A percentile compares a stretch with the other conserved stretches of the same genome.
phyloP scores from a whole-genome alignment of 805 yeast genomes.

The Priceomyces carsonii region DNA sequence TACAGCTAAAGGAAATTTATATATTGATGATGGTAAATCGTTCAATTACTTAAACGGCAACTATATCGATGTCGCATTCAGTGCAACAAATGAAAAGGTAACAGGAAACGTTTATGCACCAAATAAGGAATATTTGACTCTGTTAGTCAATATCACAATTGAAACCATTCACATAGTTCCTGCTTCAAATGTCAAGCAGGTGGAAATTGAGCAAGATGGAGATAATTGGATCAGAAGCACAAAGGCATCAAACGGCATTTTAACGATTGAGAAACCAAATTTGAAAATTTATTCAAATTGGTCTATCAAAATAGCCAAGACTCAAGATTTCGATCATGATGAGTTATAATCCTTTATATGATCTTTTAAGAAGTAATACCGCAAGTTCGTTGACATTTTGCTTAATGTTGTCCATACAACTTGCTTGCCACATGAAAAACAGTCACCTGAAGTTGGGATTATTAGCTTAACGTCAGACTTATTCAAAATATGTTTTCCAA shows the following conservation, averaged over 20 bases:
- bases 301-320: slow-evolving; percentile 33
- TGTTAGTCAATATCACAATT: slow-evolving; percentile 40
- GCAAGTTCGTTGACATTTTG: slow-evolving; percentile 19
- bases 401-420: slow-evolving; percentile 21
- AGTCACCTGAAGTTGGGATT: slow-evolving; percentile 15
- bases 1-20: slow-evolving; percentile 58
- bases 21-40: slow-evolving; percentile 84
- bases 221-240: slow-evolving; percentile 33
- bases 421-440: slow-evolving; percentile 16
- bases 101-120: slow-evolving; percentile 8
- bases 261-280: slow-evolving; percentile 50
- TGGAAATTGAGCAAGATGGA: slow-evolving; percentile 37
- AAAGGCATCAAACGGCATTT: slow-evolving; percentile 13
- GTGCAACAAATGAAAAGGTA: slow-evolving; percentile 33
- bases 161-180: slow-evolving; percentile 60
- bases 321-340: slow-evolving; percentile 20
- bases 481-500: slow-evolving; percentile 19
- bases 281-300: slow-evolving; percentile 49
- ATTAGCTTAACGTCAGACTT: slow-evolving; percentile 4
- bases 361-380: slow-evolving; percentile 17
- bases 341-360: slow-evolving; percentile 20
- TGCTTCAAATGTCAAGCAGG: slow-evolving; percentile 14
- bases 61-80: slow-evolving; percentile 45
- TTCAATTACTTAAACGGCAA: slow-evolving; percentile 56
- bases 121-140: slow-evolving; percentile 10